Base-by-base conservation (phyloP, 2,329 filamentous ascomycete genomes). In the Cladorrhinum sp. region DNA sequence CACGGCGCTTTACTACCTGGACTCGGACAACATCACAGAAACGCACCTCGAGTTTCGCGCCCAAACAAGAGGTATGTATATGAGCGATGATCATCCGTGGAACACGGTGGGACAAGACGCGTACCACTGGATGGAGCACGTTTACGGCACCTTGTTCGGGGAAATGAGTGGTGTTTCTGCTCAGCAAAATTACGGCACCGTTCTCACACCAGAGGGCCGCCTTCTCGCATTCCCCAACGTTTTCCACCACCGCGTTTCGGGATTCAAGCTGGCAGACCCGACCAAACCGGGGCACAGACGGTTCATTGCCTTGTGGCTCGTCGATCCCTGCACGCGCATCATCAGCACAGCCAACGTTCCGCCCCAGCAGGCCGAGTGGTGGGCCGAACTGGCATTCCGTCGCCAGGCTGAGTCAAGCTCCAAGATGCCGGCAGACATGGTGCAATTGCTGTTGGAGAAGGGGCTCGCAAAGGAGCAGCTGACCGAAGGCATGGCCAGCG, bases 291-390 rank as follows among this genome's bases (percentile, higher is more conserved):
- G 85, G 1, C 80, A 86, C 66, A 74, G 81, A 14, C 80, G 82
- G 64, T 80, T 87, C 58, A 72, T 87, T 0, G 81, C 80, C 0
- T 74, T 88, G 42, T 87, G 81, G 68, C 76, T 88, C 1, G 79
- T 88, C 2, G 84, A 88, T 64, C 85, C 85, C 0, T 67, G 78
- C 28, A 66, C 73, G 4, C 77, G 77, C 6, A 76, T 87, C 54
- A 74, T 83, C 9, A 85, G 73, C 2, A 74, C 74, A 0, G 70
- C 69, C 23, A 73, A 74, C 33, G 73, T 76, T n/a, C 75, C 75
- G n/a, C 74, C 76, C 3, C 73, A 77, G 63, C 72, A 67, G 26
- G 65, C 65, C 46, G 70, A 73, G 53, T 76, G 74, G 74, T 76
- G 72, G 73, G 69, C 67, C 4, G 68, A 68, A 24, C 65, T 56